phyloP scores from a whole-genome alignment of 1,284 basidiomycete species.

The Microbotryum intermedium region DNA sequence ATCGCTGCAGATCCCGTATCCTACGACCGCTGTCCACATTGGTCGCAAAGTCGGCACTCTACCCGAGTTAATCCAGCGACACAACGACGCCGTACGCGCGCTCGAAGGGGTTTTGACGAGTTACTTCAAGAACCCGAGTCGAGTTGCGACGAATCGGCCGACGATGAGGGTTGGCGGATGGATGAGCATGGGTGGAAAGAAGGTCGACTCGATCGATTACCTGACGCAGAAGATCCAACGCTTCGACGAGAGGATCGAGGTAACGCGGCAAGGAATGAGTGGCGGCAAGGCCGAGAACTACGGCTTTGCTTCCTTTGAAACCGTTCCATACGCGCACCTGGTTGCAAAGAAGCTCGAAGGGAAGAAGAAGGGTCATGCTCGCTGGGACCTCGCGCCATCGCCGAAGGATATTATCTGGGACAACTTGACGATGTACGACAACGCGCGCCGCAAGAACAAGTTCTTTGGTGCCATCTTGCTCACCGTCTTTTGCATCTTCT shows the following conservation, averaged over 20 bases:
- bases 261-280: slow-evolving; percentile 25
- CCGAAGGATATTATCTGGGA: slow-evolving; percentile 58
- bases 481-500: slow-evolving; percentile 64
- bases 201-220: slow-evolving; percentile 63
- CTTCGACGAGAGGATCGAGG: slow-evolving; percentile 62
- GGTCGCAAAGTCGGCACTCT: slow-evolving; percentile 64
- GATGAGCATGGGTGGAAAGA: slow-evolving; percentile 65
- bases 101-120: slow-evolving; percentile 73
- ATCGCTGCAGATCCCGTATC: slow-evolving; percentile 55
- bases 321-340: slow-evolving; percentile 80
- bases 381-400: slow-evolving; percentile 59
- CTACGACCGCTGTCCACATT: slow-evolving; percentile 73
- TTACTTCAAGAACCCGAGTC: slow-evolving; percentile 67
- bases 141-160: slow-evolving; percentile 63
- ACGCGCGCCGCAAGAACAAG: slow-evolving; percentile 57
- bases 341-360: slow-evolving; percentile 60
- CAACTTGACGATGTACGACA: slow-evolving; percentile 67
- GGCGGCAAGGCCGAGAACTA: slow-evolving; percentile 64
- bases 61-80: slow-evolving; percentile 64
- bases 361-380: slow-evolving; percentile 64
- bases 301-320: slow-evolving; percentile 74
- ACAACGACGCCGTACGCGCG: slow-evolving; percentile 73
- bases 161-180: slow-evolving; percentile 62
- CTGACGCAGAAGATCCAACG: slow-evolving; percentile 52
- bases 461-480: slow-evolving; percentile 68